Evolutionary conservation across 164 flowering plant genomes (phyloP), one percentile per base, ranked within the genome.

Genomic region (Macadamia tetraphylla): DNA sequence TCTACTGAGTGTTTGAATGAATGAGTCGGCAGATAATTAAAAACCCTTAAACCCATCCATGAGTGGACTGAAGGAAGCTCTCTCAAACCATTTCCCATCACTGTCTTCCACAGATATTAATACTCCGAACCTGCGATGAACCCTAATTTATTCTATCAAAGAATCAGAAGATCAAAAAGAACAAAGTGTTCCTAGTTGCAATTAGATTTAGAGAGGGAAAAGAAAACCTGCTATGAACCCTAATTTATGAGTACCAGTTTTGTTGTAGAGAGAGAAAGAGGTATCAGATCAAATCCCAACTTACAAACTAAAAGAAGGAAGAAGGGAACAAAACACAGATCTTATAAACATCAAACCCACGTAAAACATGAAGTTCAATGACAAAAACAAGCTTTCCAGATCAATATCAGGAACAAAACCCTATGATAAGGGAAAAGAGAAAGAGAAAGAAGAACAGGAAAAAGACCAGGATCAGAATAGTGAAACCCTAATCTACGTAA

Each of bases 21-120:
- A 91, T 89, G 97, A 91, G 92, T 86, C 94, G 84, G 92, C 97
- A 91, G 97, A 60, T 87, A 88, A 74, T 86, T 86, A 85, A 78
- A 23, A 35, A 74, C 74, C 85, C 84, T 75, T 72, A 66, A 62
- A 72, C 74, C 78, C 86, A 74, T 78, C 93, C 88, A 84, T 87
- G 87, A 81, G 88, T 91, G 92, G 91, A 77, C 94, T 86, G 92
- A 83, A 86, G 89, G 73, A 80, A 88, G 90, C 92, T 91, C 94
- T 69, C 84, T 86, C 74, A 18, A 58, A 68, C 85, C 79, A 72
- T 70, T 67, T 60, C 81, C 67, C 58, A 31, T 46, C 12, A 8
- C 13, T 46, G 51, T 11, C 23, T 23, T 46, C 13, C 12, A 46
- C 7, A 46, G 51, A 46, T 46, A 46, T 46, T 35, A 35, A 2